These are phyloP conservation scores for Neofusicoccum umdonicola DNA, from an alignment of 2,329 filamentous ascomycete genomes.

Conservation along the genomic window DNA sequence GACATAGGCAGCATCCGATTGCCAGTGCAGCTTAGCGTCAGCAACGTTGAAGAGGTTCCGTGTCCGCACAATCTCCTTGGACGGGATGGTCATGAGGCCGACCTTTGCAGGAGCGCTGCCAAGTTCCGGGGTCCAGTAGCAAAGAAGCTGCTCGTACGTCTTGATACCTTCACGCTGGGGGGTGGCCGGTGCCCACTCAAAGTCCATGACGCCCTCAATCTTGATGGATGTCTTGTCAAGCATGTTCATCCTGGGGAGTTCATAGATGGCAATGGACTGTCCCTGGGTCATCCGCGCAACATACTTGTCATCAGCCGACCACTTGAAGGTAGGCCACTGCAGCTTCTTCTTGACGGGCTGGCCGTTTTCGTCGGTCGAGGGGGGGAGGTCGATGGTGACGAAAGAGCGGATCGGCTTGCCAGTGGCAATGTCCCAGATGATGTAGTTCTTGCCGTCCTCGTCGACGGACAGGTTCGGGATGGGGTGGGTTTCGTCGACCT, in stretches of 20 bases:
- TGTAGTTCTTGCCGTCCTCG: slow-evolving; percentile 98
- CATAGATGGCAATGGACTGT: slow-evolving; percentile 87
- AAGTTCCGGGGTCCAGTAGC: slow-evolving; percentile 98
- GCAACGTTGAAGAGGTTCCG: slow-evolving; percentile 97
- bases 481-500: slow-evolving; percentile 84
- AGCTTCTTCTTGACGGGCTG: slow-evolving; percentile 81
- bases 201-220: slow-evolving; percentile 94
- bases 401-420: slow-evolving; percentile 90
- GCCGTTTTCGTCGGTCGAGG: slow-evolving; percentile 59
- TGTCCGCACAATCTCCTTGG: slow-evolving; percentile 89
- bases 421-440: slow-evolving; percentile 95
- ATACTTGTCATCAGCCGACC: slow-evolving; percentile 96
- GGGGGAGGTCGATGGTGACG: slow-evolving; percentile 77
- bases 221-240: slow-evolving; percentile 91
- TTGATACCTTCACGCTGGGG: slow-evolving; percentile 81
- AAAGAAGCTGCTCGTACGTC: slow-evolving; percentile 91
- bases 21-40: slow-evolving; percentile 98
- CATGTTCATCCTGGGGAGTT: slow-evolving; percentile 83
- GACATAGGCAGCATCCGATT: slow-evolving; percentile 88
- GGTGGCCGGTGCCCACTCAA: slow-evolving; percentile 91
- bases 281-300: slow-evolving; percentile 87
- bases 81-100: slow-evolving; percentile 91
- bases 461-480: slow-evolving; percentile 71
- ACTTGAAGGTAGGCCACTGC: slow-evolving; percentile 99
- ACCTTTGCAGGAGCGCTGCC: slow-evolving; percentile 98